Evolutionary conservation across 1,139 yeast genomes (phyloP), one percentile per base, ranked within the genome.

Genomic region (Pichia terricola): DNA sequence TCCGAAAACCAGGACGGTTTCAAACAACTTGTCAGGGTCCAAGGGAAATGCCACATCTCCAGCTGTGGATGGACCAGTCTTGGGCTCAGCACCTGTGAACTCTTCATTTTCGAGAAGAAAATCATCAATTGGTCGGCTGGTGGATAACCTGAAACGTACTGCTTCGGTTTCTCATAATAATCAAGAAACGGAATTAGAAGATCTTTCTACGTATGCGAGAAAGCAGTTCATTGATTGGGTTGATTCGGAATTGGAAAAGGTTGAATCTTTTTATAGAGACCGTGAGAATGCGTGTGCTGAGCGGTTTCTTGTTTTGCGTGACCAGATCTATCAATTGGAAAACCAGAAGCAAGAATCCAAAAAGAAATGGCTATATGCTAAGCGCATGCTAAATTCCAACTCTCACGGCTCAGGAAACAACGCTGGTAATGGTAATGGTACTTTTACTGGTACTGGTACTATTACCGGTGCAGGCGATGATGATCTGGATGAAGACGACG

Each of bases 281-380:
- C 77, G 72, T 53, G 94, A 84, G 55, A 68, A 68, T 32, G 81
- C 77, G 37, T 77, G 74, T 0, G 70, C 77, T 40, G 77, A 77
- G 45, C 66, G 89, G 48, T 81, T 75, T 53, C 62, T 78, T 16
- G 59, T 81, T 8, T 59, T 86, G 26, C 84, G 82, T 53, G 84
- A 77, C 51, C 95, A 85, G 58, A 59, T 86, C 39, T 72, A 72
- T 49, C 81, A 77, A 49, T 58, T 85, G 47, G 68, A 77, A 44
- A 79, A 77, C 39, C 89, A 82, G 53, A 70, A 69, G 42, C 46
- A 38, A 40, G 56, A 10, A 40, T 57, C 39, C 5, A 47, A 47
- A 48, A 53, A 38, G 46, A 56, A 44, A 41, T 51, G 45, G 46
- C 35, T 26, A 55, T 31, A 31, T 37, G 40, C 43, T 3, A 48